These are phyloP conservation scores for Dactylellina haptotyla DNA, from an alignment of 2,329 filamentous ascomycete species.

Conservation along the genomic window DNA sequence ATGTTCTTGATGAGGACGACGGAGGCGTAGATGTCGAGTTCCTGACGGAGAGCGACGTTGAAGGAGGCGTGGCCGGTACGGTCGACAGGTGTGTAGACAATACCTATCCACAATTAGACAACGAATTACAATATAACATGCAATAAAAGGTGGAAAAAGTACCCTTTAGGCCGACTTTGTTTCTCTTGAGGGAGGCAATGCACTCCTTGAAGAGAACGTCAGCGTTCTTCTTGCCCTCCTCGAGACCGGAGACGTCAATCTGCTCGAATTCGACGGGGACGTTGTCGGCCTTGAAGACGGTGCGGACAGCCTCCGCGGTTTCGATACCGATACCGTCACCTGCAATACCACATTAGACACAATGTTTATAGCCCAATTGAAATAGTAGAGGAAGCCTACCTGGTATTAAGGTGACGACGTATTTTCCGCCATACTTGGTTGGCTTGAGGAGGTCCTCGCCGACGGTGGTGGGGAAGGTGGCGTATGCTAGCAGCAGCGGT, in stretches of 20 bases:
- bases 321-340: slow-evolving; percentile 97
- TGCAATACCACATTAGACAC: slow-evolving; percentile 58
- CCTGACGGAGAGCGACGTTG: slow-evolving; percentile 98
- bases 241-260: slow-evolving; percentile 91
- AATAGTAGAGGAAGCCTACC: slow-evolving; percentile 65
- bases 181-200: slow-evolving; percentile 92
- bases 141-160: slow-evolving; percentile 28
- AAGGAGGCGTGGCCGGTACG: slow-evolving; percentile 98
- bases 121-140: background rate
- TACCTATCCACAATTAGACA: slow-evolving; percentile 65
- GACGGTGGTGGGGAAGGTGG: slow-evolving; percentile 52
- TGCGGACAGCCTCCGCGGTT: slow-evolving; percentile 97
- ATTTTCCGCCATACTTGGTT: slow-evolving; percentile 98
- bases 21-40: slow-evolving; percentile 99
- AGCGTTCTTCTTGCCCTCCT: slow-evolving; percentile 83
- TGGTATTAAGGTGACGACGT: slow-evolving; percentile 97
- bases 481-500: slow-evolving; percentile 26
- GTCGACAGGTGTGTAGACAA: slow-evolving; percentile 96
- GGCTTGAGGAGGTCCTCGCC: slow-evolving; percentile 90
- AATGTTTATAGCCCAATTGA: background rate
- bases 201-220: slow-evolving; percentile 96
- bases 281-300: slow-evolving; percentile 99
- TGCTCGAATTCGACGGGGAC: slow-evolving; percentile 99
- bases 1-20: slow-evolving; percentile 99
- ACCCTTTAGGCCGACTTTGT: slow-evolving; percentile 98